A percentile compares a stretch with the other conserved stretches of the same genome.
Conservation (phyloP, 164 flowering plant species). For the Kingdonia uniflora region DNA sequence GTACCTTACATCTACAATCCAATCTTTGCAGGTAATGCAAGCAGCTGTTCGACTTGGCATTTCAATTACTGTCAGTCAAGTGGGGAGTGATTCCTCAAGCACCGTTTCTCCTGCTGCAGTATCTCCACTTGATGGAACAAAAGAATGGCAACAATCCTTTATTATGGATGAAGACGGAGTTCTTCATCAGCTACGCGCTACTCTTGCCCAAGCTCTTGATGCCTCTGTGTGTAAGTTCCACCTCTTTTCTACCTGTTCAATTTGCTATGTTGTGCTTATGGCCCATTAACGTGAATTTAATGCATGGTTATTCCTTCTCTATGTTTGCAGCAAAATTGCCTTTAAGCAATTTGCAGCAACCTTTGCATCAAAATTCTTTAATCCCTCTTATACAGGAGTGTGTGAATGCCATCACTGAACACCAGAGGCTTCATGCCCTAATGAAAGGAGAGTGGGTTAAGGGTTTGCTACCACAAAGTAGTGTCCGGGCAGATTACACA, state of each 20-base stretch:
- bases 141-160: conserved; percentile 76
- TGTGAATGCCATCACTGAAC: conserved; percentile 91
- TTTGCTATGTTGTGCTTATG: neutral
- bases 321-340: conserved; percentile 50
- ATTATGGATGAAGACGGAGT: conserved; percentile 75
- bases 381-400: conserved; percentile 67
- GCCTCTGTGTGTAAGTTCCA: conserved; percentile 40
- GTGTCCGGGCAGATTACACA: conserved; percentile 68
- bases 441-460: conserved; percentile 91
- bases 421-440: conserved; percentile 79
- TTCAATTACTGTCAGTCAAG: conserved; percentile 55
- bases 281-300: neutral
- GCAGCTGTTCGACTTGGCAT: conserved; percentile 74
- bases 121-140: conserved; percentile 48
- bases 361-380: conserved; percentile 40
- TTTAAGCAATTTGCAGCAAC: conserved; percentile 36
- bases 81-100: conserved; percentile 48
- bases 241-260: neutral
- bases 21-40: conserved; percentile 63
- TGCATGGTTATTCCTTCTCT: conserved; percentile 4
- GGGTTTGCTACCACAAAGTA: conserved; percentile 87
- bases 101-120: conserved; percentile 30
- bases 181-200: conserved; percentile 74
- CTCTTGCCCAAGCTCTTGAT: conserved; percentile 73
- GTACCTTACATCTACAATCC: too few relatives aligned